Conservation (phyloP, 2,329 filamentous ascomycete species). For the Paraconiothyrium brasiliense region DNA sequence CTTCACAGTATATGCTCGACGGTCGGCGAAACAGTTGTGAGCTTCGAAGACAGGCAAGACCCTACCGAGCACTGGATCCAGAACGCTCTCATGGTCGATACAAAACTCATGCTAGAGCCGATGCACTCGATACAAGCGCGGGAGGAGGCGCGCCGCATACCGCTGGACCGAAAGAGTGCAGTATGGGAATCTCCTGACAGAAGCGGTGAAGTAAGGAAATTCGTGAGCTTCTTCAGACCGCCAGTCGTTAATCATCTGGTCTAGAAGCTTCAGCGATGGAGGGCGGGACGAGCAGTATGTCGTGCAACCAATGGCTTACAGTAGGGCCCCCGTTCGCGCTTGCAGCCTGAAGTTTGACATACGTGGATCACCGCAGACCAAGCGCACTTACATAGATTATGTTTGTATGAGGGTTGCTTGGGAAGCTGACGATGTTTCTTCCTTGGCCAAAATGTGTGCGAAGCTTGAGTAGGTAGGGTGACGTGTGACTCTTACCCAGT, state of each 20-base stretch:
- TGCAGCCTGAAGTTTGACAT: neutral
- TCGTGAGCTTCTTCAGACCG: neutral
- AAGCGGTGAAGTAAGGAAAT: neutral
- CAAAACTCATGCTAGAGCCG: neutral
- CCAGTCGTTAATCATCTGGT: neutral
- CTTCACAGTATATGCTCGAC: no score
- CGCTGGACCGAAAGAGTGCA: neutral
- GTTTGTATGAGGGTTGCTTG: neutral
- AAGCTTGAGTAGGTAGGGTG: neutral
- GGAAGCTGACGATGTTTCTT: neutral
- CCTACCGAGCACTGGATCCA: neutral
- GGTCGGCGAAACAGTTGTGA: no score
- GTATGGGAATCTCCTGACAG: neutral
- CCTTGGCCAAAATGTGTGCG: neutral
- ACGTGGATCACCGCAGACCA: neutral
- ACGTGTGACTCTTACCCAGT: neutral
- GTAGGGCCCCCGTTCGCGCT: neutral
- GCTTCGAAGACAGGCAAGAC: no score
- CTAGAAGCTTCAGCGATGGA: neutral
- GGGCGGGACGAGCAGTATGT: neutral
- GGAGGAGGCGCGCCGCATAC: neutral
- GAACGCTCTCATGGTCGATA: neutral
- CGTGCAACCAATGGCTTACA: neutral
- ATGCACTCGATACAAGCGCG: neutral
- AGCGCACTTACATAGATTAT: neutral